phyloP scores from a whole-genome alignment of 768 basidiomycete species.

The Suillus luteus region DNA sequence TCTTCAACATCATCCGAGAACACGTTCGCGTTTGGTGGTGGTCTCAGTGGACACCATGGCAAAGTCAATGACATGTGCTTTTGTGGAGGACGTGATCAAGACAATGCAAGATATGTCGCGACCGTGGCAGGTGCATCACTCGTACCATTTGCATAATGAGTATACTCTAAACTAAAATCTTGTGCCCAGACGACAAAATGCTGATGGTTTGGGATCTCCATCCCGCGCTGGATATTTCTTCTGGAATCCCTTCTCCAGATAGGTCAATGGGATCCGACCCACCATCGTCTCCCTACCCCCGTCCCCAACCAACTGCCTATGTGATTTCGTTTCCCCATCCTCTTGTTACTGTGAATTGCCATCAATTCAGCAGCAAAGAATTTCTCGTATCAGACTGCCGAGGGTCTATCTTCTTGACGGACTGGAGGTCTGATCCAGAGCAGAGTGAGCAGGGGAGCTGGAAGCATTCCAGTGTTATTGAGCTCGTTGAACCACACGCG shows the following conservation, averaged over 20 bases:
- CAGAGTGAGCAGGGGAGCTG: constrained; percentile 51
- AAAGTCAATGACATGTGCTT: constrained; percentile 78
- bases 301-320: constrained; percentile 77
- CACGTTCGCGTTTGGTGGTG: constrained; percentile 74
- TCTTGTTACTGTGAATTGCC: constrained; percentile 67
- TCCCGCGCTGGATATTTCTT: constrained; percentile 51
- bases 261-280: constrained; percentile 29
- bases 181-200: constrained; percentile 69
- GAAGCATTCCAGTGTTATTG: constrained; percentile 65
- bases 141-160: not conserved
- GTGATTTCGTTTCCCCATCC: constrained; percentile 73
- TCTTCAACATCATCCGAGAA: constrained; percentile 47
- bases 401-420: constrained; percentile 75
- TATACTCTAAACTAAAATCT: not conserved
- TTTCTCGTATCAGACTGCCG: constrained; percentile 76
- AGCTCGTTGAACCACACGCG: constrained; percentile 71
- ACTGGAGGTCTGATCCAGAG: constrained; percentile 78
- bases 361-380: constrained; percentile 74
- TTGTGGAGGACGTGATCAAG: constrained; percentile 72
- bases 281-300: constrained; percentile 35
- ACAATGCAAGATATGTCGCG: constrained; percentile 72
- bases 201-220: constrained; percentile 87
- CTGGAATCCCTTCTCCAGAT: constrained; percentile 37
- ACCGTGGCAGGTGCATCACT: constrained; percentile 67
- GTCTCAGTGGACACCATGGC: constrained; percentile 79